These are phyloP conservation scores for Trametes versicolor DNA, from an alignment of 1,284 basidiomycete genomes.

Conservation along the genomic window DNA sequence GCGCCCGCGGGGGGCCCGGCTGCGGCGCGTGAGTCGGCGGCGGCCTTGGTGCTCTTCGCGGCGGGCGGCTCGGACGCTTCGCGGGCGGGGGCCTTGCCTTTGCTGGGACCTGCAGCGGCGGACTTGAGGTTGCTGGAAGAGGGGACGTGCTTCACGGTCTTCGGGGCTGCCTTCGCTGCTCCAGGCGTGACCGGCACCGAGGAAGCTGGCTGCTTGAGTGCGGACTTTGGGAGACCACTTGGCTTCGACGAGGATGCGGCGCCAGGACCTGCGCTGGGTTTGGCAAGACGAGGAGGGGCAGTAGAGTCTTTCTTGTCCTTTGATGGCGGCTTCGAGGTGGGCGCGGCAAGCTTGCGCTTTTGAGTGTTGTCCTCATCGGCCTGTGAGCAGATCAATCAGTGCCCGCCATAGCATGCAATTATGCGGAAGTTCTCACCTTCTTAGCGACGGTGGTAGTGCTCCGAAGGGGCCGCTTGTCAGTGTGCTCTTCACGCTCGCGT, in stretches of 20 bases:
- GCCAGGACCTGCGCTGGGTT: constrained; percentile 39
- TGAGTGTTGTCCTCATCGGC: constrained; percentile 72
- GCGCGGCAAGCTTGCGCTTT: constrained; percentile 64
- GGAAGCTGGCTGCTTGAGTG: constrained; percentile 42
- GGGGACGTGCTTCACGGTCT: constrained; percentile 33
- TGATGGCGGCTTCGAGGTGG: constrained; percentile 60
- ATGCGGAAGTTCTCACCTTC: constrained; percentile 54
- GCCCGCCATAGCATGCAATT: neutral
- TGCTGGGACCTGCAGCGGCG: constrained; percentile 35
- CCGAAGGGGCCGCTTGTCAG: constrained; percentile 67
- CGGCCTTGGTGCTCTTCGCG: constrained; percentile 69
- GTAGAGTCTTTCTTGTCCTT: constrained; percentile 52
- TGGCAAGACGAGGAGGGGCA: constrained; percentile 47
- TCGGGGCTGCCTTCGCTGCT: constrained; percentile 29
- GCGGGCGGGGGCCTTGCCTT: constrained; percentile 56
- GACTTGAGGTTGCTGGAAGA: constrained; percentile 38
- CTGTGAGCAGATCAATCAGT: constrained; percentile 21
- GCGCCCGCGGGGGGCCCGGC: constrained; percentile 55
- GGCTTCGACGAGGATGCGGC: constrained; percentile 38
- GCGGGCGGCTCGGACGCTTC: constrained; percentile 55
- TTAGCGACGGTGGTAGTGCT: constrained; percentile 52
- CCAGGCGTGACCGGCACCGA: constrained; percentile 25
- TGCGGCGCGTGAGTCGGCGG: constrained; percentile 36
- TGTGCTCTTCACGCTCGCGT: constrained; percentile 78
- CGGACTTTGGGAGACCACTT: constrained; percentile 42